Percentiles rank a stretch among this genome's conserved stretches.
Conservation (phyloP, 2,329 filamentous ascomycete species). For the Alternaria sp. region DNA sequence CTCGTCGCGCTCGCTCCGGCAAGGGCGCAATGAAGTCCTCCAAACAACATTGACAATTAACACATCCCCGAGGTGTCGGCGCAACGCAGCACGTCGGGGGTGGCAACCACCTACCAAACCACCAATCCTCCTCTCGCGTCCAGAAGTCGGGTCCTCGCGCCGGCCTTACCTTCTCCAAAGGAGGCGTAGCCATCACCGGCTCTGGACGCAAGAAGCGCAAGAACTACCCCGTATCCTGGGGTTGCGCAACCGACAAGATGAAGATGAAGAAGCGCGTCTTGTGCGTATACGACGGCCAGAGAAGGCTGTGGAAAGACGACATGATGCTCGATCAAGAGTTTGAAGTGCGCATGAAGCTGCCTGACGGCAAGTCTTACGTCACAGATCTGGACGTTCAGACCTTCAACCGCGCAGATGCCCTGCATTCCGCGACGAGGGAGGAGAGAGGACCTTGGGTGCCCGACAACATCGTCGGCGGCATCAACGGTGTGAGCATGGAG, state of each 20-base stretch:
- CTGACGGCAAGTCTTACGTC: conserved; percentile 74
- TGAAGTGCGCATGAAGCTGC: conserved; percentile 84
- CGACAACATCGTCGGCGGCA: conserved; percentile 62
- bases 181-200: conserved; percentile 65
- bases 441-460: conserved; percentile 87
- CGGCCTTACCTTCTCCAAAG: conserved; percentile 79
- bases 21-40: conserved; percentile 60
- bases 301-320: conserved; percentile 94
- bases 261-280: conserved; percentile 98
- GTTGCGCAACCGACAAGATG: conserved; percentile 90
- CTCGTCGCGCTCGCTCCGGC: conserved; percentile 52
- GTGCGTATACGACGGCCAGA: conserved; percentile 86
- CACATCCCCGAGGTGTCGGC: conserved; percentile 58
- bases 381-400: conserved; percentile 95
- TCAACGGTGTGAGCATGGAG: conserved; percentile 2
- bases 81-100: conserved; percentile 44
- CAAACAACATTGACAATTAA: conserved; percentile 58
- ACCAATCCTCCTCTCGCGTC: conserved; percentile 19
- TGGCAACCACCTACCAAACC: conserved; percentile 50
- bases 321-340: conserved; percentile 98
- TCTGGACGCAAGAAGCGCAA: conserved; percentile 85
- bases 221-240: conserved; percentile 94
- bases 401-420: conserved; percentile 82
- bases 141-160: conserved; percentile 46
- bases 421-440: conserved; percentile 78